These are phyloP conservation scores for Umbelopsis sp. DNA, from an alignment of 371 early-diverging fungal genomes.

Conservation along the genomic window DNA sequence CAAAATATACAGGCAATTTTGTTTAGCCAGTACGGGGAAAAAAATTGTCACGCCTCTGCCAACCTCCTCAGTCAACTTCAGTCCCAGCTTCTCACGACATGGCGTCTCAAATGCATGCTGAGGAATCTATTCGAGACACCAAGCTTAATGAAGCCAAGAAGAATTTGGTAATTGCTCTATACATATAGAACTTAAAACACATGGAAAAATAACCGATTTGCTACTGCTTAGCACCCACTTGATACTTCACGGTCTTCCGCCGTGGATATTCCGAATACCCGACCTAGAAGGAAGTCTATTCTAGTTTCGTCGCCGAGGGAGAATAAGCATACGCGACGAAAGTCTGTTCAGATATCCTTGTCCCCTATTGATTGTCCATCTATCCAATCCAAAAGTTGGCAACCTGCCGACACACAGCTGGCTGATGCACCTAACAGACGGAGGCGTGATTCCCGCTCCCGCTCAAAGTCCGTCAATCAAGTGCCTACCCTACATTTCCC, in stretches of 20 bases:
- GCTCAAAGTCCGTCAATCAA: conserved; percentile 8
- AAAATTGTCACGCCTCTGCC: too few relatives aligned
- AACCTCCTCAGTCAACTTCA: not conserved
- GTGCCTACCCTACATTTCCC: not conserved
- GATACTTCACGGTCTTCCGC: not conserved
- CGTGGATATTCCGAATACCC: conserved; percentile 22
- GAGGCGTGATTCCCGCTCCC: not conserved
- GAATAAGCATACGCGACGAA: conserved; percentile 3
- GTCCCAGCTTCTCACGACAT: conserved; percentile 11
- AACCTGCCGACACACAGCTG: not conserved
- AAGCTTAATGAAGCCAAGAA: not conserved
- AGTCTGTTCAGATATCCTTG: conserved; percentile 5
- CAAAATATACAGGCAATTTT: not conserved
- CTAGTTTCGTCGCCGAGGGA: conserved; percentile 2
- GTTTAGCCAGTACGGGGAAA: not conserved
- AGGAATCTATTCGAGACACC: not conserved
- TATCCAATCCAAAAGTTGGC: conserved; percentile 4
- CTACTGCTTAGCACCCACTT: conserved; percentile 1
- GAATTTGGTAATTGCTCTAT: not conserved
- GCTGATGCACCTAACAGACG: not conserved
- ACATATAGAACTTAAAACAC: not conserved
- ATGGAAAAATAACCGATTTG: not conserved
- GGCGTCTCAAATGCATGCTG: conserved; percentile 1
- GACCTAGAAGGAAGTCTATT: not conserved
- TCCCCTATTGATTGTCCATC: not conserved